phyloP scores from a whole-genome alignment of 2,329 filamentous ascomycete genomes.

The Apiospora malaysiana region DNA sequence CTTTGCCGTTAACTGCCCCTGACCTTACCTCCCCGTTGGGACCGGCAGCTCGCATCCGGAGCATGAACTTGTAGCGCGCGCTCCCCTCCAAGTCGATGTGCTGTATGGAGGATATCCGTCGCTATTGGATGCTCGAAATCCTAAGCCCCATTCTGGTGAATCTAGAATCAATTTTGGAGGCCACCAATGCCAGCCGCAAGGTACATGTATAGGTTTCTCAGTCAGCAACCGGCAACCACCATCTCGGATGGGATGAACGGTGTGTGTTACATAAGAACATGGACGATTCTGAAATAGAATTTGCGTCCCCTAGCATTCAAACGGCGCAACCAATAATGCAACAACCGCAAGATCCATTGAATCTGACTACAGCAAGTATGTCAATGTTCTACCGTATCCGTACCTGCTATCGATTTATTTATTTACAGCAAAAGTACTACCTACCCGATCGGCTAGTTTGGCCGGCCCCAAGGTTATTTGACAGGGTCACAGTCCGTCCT shows the following conservation, averaged over 20 bases:
- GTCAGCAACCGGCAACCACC: background rate
- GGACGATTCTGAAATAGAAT: background rate
- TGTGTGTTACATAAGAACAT: background rate
- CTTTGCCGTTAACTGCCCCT: background rate
- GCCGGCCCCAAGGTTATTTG: background rate
- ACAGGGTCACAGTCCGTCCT: background rate
- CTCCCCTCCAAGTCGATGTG: too few relatives aligned
- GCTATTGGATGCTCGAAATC: too few relatives aligned
- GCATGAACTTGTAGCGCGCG: too few relatives aligned
- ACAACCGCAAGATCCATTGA: background rate
- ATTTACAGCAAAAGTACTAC: background rate
- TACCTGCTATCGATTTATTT: background rate
- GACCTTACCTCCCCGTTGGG: conserved; percentile 1
- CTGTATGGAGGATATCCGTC: too few relatives aligned
- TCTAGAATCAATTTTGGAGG: too few relatives aligned
- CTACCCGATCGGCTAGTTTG: background rate
- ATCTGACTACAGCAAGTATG: background rate
- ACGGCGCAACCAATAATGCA: conserved; percentile 2
- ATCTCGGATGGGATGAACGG: background rate
- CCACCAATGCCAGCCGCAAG: background rate
- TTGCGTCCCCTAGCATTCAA: background rate
- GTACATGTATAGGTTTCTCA: background rate
- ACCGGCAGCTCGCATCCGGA: background rate
- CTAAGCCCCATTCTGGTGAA: too few relatives aligned
- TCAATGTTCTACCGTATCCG: background rate